A percentile compares a stretch with the other conserved stretches of the same genome.
These are phyloP conservation scores for Tarenaya hassleriana DNA, from an alignment of 345 rosid genomes.

Conservation along the genomic window DNA sequence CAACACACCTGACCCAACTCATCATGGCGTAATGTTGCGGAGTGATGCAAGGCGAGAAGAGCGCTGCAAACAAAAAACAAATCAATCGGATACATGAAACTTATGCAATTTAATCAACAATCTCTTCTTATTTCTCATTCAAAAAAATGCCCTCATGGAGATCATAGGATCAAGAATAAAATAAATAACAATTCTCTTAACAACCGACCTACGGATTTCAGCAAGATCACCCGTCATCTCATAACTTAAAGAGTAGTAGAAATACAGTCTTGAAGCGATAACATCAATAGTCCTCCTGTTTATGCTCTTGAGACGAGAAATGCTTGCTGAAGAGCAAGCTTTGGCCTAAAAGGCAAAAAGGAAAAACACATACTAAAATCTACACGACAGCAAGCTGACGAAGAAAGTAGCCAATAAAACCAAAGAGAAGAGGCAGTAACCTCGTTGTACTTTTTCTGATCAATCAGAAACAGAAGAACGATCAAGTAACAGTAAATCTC, in stretches of 20 bases:
- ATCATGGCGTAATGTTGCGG: conserved; percentile 81
- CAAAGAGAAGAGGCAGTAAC: conserved; percentile 22
- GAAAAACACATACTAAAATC: neutral
- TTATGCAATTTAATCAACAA: no score
- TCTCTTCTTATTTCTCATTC: no score
- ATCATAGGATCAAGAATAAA: neutral
- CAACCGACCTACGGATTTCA: conserved; percentile 67
- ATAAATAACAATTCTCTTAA: conserved; percentile 5
- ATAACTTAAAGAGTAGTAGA: conserved; percentile 78
- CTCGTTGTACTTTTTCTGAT: conserved; percentile 70
- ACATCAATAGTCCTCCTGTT: conserved; percentile 83
- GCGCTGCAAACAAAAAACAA: conserved; percentile 34
- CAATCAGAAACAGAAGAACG: conserved; percentile 67
- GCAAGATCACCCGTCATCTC: conserved; percentile 84
- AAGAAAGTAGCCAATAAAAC: neutral
- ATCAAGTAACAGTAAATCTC: conserved; percentile 70
- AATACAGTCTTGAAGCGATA: conserved; percentile 70
- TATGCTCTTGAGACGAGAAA: conserved; percentile 59
- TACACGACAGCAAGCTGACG: neutral
- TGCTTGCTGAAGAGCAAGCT: conserved; percentile 78
- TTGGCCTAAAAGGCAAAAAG: conserved; percentile 53
- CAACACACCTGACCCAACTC: conserved; percentile 73
- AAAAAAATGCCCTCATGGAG: neutral
- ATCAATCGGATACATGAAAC: neutral
- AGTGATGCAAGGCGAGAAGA: conserved; percentile 75